Evolutionary conservation across 2,329 filamentous ascomycete genomes (phyloP).

Genomic region (Geosmithia morbida): DNA sequence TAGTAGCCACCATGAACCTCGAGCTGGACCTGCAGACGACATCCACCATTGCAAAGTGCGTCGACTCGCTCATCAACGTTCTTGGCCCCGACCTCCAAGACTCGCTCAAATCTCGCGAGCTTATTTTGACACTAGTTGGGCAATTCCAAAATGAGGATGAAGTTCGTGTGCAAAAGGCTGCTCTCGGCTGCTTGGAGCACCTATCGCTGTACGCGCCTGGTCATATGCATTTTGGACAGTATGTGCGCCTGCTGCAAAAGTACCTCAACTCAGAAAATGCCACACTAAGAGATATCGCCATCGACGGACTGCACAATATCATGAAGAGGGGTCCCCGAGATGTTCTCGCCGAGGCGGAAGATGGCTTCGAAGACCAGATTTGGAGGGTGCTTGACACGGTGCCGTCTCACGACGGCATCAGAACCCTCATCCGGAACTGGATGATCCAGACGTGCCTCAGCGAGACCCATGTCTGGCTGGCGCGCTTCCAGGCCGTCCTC

Average conservation of each 20-base stretch:
- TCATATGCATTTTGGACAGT: slow-evolving; percentile 69
- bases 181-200: slow-evolving; percentile 76
- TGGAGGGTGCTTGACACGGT: slow-evolving; percentile 77
- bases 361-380: slow-evolving; percentile 75
- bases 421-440: slow-evolving; percentile 85
- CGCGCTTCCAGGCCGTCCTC: slow-evolving; percentile 75
- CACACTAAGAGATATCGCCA: slow-evolving; percentile 62
- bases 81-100: slow-evolving; percentile 92
- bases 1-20: slow-evolving; percentile 74
- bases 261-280: slow-evolving; percentile 57
- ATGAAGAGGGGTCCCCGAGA: slow-evolving; percentile 87
- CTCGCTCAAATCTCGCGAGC: slow-evolving; percentile 75
- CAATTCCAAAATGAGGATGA: slow-evolving; percentile 71
- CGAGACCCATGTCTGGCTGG: slow-evolving; percentile 75
- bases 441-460: slow-evolving; percentile 73
- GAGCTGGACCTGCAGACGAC: slow-evolving; percentile 75
- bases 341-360: slow-evolving; percentile 60
- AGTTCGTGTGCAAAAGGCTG: slow-evolving; percentile 56
- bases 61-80: slow-evolving; percentile 94
- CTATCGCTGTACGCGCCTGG: slow-evolving; percentile 82
- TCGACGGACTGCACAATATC: slow-evolving; percentile 81
- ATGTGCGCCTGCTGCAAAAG: slow-evolving; percentile 69
- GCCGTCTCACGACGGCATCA: slow-evolving; percentile 65
- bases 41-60: slow-evolving; percentile 70
- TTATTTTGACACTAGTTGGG: slow-evolving; percentile 74